Base-by-base conservation (phyloP, 78 protist species). In the Dictyostelium purpureum region DNA sequence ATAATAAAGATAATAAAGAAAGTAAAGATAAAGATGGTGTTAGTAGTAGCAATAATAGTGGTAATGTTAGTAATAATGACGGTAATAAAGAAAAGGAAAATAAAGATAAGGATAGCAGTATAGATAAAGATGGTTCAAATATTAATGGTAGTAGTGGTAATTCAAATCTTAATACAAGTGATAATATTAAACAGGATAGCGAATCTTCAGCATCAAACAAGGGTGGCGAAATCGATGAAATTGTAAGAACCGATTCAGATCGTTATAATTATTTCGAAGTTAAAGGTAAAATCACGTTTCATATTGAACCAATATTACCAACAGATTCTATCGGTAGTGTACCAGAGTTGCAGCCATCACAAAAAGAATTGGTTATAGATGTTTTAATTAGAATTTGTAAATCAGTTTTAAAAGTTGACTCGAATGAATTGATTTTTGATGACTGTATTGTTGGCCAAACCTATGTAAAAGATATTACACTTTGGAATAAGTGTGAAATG, bases 401-500 rank as follows among this genome's bases (percentile, higher is more conserved):
- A 42, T 88, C 94, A 74, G 21, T 69, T n/a, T 40, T 88, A 2
- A 79, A 74, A 24, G 31, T 76, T 12, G 97, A 90, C 28, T 24
- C 57, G 18, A 80, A 71, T 19, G 97, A 95, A 80, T 31, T 95
- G 1, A 74, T 49, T 21, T 89, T 95, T 40, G 95, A 83, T 76
- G 91, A 91, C 65, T 95, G 95, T 63, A 65, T 89, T 21, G 73
- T 83, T 24, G 92, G 93, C 9, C 26, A 56, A 43, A 10, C 90
- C 18, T 81, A 85, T 33, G 89, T 79, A 1, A 90, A 93, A 75
- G 97, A 95, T 70, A 43, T 95, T n/a, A 90, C 95, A 24, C 59
- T 95, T 59, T 90, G 95, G 95, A 95, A 95, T 75, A n/a, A 94
- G 59, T 95, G 95, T 31, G 97, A 92, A 67, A 83, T 90, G 77